Evolutionary conservation across 1,284 basidiomycete species (phyloP), one percentile per base, ranked within the genome.

Genomic region (Porphyrellus sp.): DNA sequence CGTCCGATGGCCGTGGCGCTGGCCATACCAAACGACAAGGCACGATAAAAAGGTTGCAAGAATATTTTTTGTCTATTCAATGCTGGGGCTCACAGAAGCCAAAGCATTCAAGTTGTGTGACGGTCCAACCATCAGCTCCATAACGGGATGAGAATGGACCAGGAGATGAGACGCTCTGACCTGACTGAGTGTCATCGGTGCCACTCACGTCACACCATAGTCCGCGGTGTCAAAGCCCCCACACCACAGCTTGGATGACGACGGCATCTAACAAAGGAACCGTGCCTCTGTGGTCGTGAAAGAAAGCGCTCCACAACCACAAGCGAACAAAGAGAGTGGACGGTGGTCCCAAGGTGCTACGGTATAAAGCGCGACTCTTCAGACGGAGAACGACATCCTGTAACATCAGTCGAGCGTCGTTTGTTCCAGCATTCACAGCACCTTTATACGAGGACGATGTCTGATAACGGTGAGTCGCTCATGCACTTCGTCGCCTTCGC

Each of bases 161-260:
- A 38, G 18, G 4, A 13, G 15, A 12, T 33, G 31, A 15, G 13
- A 9, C 31, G 5, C 4, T 33, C 31, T 16, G n/a, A 38, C 15
- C 20, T 18, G 2, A 31, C 25, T 23, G 11, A 20, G 25, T 27
- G 8, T 4, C 21, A 16, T 34, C 35, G 6, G 15, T 53, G 30
- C 21, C 30, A 33, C 16, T 23, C 12, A 35, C 16, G 34, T 53
- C 50, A 28, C 61, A 70, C 80, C 69, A 56, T 56, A 43, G 35
- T 55, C 35, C 23, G 35, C 23, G n/a, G 16, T 5, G 24, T 40
- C 55, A 44, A 51, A 51, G 45, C 56, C 1, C 21, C 21, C 30
- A 24, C 30, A 31, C 37, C 39, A 40, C 35, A 39, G 16, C 6
- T 25, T 45, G n/a, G 16, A 33, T 41, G 16, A 25, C 27, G 43